Evolutionary conservation across 164 flowering plant genomes (phyloP), one percentile per base, ranked within the genome.

Genomic region (Annona squamosa): DNA sequence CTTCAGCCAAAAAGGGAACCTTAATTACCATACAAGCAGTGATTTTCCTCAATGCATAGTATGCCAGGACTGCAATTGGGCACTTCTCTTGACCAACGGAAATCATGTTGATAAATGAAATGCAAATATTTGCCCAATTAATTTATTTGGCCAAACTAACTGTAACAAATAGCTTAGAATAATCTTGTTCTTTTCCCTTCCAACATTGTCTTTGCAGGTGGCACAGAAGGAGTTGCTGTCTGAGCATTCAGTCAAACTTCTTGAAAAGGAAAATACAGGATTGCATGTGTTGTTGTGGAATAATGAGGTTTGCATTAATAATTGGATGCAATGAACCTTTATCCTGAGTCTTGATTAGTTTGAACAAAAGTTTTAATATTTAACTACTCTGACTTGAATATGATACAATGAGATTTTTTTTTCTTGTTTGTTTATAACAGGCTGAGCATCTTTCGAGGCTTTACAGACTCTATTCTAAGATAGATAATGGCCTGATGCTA

Each of bases 261-360:
- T 94, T 72, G 93, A 90, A 68, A 92, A 92, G 77, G 97, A 92
- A 81, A 85, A 88, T 75, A 92, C 98, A 75, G 98, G 97, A 74
- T 93, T 93, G 74, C 89, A 79, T 82, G 94, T 88, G 1, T 83
- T 93, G 80, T 92, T 93, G 9, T 81, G 89, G 85, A 92, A 90
- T 86, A 94, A 89, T 78, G 90, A 91, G 94, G 98, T 91, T 77
- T 37, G 65, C 46, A 64, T 26, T 19, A 19, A 43, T 0, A 4
- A 64, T 64, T 64, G 37, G 37, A 26, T 26, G 37, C 37, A 26
- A 26, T 26, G 37, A 0, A 26, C 37, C 37, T 19, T 7, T 64
- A 19, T 6, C 43, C 19, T 41, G 3, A 5, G 10, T 41, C 42
- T 64, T 19, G 3, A 13, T 19, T 37, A 1, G 12, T 64, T 52